Conservation (phyloP, 2,329 filamentous ascomycete species). For the Dactylonectria estremocensis region DNA sequence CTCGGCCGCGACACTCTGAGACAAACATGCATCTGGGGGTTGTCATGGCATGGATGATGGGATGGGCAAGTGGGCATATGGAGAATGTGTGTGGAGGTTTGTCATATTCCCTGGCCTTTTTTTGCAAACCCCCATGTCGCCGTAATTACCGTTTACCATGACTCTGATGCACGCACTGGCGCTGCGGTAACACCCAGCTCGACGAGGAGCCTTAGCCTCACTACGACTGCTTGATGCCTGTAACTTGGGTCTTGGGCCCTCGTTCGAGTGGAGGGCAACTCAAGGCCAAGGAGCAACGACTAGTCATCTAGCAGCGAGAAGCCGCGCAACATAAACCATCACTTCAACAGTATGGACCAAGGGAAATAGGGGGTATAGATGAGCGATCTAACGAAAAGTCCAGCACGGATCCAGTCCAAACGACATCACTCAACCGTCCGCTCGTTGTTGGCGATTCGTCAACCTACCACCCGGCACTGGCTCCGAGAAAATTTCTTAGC, state of each 20-base stretch:
- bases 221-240: not conserved
- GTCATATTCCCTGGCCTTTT: constrained; percentile 1
- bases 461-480: not conserved
- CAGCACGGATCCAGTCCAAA: constrained; percentile 3
- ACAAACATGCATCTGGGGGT: not conserved
- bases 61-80: constrained; percentile 3
- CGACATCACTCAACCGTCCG: not conserved
- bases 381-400: not conserved
- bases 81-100: constrained; percentile 13
- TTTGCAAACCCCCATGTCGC: constrained; percentile 13
- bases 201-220: not conserved
- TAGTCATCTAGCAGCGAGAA: not conserved
- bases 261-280: not conserved
- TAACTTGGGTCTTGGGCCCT: not conserved
- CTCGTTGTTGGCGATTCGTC: not conserved
- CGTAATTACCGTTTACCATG: constrained; percentile 10
- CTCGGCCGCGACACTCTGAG: constrained; percentile 1
- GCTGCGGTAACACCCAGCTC: constrained; percentile 7
- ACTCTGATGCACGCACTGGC: constrained; percentile 7
- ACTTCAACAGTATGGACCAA: not conserved
- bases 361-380: not conserved
- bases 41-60: constrained; percentile 1
- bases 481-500: constrained; percentile 23
- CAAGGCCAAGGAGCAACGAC: not conserved
- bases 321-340: not conserved